Evolutionary conservation across 768 basidiomycete genomes (phyloP).

Genomic region (Termitomyces sp.): DNA sequence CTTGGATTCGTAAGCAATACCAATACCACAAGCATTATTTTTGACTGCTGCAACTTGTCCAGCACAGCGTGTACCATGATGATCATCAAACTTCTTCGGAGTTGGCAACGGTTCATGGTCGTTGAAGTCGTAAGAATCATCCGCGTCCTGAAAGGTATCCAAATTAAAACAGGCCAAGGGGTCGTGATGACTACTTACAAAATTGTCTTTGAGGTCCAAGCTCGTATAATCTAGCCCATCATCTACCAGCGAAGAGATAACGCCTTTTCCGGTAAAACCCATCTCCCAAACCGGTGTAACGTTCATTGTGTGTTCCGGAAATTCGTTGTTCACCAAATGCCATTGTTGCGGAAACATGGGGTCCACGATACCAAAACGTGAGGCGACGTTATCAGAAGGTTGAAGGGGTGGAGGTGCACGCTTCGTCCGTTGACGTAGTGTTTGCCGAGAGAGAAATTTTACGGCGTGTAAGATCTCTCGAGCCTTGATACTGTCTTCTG

Average conservation of each 20-base stretch:
- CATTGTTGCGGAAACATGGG: conserved; percentile 80
- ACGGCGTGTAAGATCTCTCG: conserved; percentile 49
- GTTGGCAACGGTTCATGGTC: conserved; percentile 85
- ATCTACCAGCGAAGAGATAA: conserved; percentile 87
- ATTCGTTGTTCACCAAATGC: conserved; percentile 25
- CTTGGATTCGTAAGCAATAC: conserved; percentile 87
- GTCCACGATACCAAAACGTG: conserved; percentile 49
- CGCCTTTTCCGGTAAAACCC: conserved; percentile 82
- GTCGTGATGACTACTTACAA: conserved; percentile 51
- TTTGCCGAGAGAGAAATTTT: conserved; percentile 56
- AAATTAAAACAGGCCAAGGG: not conserved
- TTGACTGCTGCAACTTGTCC: conserved; percentile 93
- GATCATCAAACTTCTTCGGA: conserved; percentile 85
- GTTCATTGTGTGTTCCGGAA: conserved; percentile 83
- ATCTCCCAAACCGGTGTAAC: conserved; percentile 89
- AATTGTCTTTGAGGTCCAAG: conserved; percentile 84
- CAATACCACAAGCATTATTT: conserved; percentile 91
- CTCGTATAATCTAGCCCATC: conserved; percentile 92
- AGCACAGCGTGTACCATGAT: conserved; percentile 96
- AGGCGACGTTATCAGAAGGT: conserved; percentile 18
- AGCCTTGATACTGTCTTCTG: conserved; percentile 31
- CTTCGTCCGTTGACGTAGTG: conserved; percentile 61
- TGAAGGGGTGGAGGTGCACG: conserved; percentile 66
- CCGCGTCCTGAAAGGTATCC: conserved; percentile 56
- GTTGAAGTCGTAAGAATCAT: conserved; percentile 94